Evolutionary conservation across 2,329 filamentous ascomycete genomes (phyloP).

Genomic region (Magnaporthiopsis poae): DNA sequence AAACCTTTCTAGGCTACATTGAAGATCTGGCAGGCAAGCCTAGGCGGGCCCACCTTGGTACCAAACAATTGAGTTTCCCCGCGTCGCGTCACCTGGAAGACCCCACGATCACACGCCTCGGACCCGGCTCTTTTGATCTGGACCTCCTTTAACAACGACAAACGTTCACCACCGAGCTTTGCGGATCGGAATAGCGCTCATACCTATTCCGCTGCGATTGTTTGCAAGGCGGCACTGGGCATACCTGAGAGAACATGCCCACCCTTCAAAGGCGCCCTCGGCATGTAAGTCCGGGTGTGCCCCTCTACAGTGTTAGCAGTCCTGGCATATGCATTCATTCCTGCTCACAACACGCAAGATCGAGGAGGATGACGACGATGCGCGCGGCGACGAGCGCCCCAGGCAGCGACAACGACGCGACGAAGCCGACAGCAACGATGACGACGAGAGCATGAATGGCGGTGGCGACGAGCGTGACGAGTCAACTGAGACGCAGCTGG

Average conservation of each 20-base stretch:
- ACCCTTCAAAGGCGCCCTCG: slow-evolving; percentile 12
- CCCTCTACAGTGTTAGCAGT: neutral
- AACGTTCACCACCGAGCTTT: neutral
- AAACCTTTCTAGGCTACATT: neutral
- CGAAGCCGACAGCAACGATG: slow-evolving; percentile 21
- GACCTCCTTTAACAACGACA: neutral
- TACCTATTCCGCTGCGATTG: neutral
- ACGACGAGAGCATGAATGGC: slow-evolving; percentile 27
- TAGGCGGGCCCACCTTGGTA: neutral
- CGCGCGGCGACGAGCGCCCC: slow-evolving; percentile 6
- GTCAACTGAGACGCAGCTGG: slow-evolving; percentile 40
- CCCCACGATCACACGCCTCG: neutral
- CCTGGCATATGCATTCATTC: neutral
- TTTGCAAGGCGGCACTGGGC: neutral
- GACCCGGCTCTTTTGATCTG: neutral
- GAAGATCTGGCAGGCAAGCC: neutral
- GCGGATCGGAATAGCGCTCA: neutral
- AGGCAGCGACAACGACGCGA: slow-evolving; percentile 9
- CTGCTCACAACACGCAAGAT: slow-evolving; percentile 7
- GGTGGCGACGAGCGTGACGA: slow-evolving; percentile 22
- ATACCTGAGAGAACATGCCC: slow-evolving; percentile 9
- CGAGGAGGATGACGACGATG: slow-evolving; percentile 15
- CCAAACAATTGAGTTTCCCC: neutral
- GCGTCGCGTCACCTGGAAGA: neutral
- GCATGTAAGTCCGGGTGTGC: slow-evolving; percentile 10